These are phyloP conservation scores for Clonostachys byssicola DNA, from an alignment of 2,329 filamentous ascomycete species.

Conservation along the genomic window DNA sequence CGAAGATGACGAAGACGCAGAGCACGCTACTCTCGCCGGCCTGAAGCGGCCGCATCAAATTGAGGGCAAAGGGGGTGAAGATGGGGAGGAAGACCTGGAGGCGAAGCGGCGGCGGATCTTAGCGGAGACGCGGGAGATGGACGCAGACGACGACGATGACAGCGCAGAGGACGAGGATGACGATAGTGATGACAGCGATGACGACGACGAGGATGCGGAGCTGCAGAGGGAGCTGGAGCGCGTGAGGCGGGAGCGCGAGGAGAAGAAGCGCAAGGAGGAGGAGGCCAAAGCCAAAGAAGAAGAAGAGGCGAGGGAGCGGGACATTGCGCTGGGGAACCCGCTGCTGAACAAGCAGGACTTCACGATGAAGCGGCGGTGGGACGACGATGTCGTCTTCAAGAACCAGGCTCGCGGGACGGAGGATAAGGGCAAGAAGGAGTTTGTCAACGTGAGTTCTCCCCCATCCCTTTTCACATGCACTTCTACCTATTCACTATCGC, in stretches of 20 bases:
- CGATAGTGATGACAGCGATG: conserved; percentile 35
- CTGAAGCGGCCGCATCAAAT: conserved; percentile 53
- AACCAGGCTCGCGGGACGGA: conserved; percentile 96
- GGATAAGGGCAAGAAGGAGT: conserved; percentile 87
- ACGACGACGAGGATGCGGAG: conserved; percentile 62
- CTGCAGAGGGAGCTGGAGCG: conserved; percentile 91
- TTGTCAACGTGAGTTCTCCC: conserved; percentile 74
- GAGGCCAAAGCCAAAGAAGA: conserved; percentile 76
- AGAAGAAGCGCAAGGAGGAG: conserved; percentile 50
- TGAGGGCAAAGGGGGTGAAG: conserved; percentile 1
- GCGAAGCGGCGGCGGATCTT: conserved; percentile 82
- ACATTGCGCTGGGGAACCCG: conserved; percentile 91
- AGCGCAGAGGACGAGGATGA: conserved; percentile 60
- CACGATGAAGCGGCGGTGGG: conserved; percentile 89
- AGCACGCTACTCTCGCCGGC: conserved; percentile 24
- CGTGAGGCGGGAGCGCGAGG: conserved; percentile 72
- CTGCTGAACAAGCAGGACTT: conserved; percentile 86
- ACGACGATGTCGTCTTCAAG: conserved; percentile 98
- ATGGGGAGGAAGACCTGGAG: conserved; percentile 62
- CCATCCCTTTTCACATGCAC: not conserved
- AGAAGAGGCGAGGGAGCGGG: conserved; percentile 76
- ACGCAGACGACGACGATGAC: conserved; percentile 64
- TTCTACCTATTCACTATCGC: not conserved
- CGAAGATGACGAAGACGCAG: conserved; percentile 46
- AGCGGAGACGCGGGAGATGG: conserved; percentile 83